These are phyloP conservation scores for Entophlyctis helioformis DNA, from an alignment of 192 early-diverging fungal genomes.

Conservation along the genomic window DNA sequence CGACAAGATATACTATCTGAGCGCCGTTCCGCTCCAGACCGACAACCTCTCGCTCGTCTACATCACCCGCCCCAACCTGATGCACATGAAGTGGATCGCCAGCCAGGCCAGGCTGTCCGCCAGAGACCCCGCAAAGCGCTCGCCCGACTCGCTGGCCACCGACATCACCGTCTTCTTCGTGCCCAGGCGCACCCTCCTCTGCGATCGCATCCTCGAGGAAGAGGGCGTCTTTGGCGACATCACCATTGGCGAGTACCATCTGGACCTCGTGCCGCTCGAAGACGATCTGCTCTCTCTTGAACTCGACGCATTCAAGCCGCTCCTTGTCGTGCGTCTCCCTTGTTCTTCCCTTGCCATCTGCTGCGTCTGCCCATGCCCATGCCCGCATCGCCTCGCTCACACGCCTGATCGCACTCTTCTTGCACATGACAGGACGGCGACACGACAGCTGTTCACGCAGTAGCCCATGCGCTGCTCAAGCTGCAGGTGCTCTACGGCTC, in stretches of 20 bases:
- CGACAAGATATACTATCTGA: conserved; percentile 83
- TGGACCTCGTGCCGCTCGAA: conserved; percentile 87
- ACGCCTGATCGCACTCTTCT: not conserved
- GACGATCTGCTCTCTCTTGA: conserved; percentile 85
- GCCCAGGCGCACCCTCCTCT: conserved; percentile 76
- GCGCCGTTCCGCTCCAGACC: conserved; percentile 49
- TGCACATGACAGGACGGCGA: conserved; percentile 52
- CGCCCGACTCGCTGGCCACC: not conserved
- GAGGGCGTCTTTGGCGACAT: conserved; percentile 83
- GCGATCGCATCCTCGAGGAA: conserved; percentile 90
- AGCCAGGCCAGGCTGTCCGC: not conserved
- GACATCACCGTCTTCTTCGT: conserved; percentile 88
- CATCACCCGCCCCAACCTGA: conserved; percentile 64
- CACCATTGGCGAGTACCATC: conserved; percentile 70
- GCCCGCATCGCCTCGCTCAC: no score
- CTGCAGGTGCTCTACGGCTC: conserved; percentile 78
- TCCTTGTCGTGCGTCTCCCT: conserved; percentile 51
- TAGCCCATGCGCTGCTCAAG: conserved; percentile 77
- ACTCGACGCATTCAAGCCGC: conserved; percentile 70
- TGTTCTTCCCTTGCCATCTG: not conserved
- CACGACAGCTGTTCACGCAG: conserved; percentile 55
- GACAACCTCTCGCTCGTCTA: conserved; percentile 73
- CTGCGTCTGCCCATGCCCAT: not conserved
- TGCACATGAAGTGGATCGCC: conserved; percentile 37
- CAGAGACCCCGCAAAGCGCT: no score